Base-by-base conservation (phyloP, 2,329 filamentous ascomycete species). In the Zymoseptoria ardabiliae region DNA sequence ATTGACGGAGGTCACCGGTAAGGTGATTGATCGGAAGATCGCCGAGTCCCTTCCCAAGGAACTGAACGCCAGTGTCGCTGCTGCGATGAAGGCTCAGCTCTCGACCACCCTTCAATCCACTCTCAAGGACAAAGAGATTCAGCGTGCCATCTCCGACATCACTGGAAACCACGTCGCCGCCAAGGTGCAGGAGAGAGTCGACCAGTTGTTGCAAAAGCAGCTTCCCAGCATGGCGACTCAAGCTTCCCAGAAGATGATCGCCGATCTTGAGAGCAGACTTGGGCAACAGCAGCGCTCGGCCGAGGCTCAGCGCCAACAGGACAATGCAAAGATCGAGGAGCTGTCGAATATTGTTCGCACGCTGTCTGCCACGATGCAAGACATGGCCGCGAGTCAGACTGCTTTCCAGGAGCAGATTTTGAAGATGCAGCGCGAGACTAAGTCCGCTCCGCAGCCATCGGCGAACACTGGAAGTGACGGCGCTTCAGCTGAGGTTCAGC, bases 91-190 rank as follows among this genome's bases (percentile, higher is more conserved):
- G 69, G 82, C 81, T 58, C 75, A 81, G 41, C 78, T 97, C 41
- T 90, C 91, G 1, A 78, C 82, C 61, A 82, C 85, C 9, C 78
- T 95, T 59, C 77, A 79, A 53, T 83, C 85, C 64, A 84, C 88
- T 21, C 74, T 97, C 56, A 86, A 90, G 69, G 88, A 87, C 64
- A 85, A 86, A 10, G 87, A 92, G 54, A 79, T 94, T 48, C 78
- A 90, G 63, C 87, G 87, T 68, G 77, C 82, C 6, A 84, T 97
- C 57, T 82, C 87, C 3, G 90, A 95, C 56, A 82, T 85, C 55
- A 82, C 96, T 35, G 80, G 85, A 2, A 82, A 84, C 64, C 85
- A 83, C 54, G 81, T 96, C 28, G 78, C 83, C 4, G 76, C 82
- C 50, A 85, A 83, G 57, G 79, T 96, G 25, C 88, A 96, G 68